Base-by-base conservation (phyloP, 495 filamentous ascomycete genomes). In the Hypoxylon subgilvum region DNA sequence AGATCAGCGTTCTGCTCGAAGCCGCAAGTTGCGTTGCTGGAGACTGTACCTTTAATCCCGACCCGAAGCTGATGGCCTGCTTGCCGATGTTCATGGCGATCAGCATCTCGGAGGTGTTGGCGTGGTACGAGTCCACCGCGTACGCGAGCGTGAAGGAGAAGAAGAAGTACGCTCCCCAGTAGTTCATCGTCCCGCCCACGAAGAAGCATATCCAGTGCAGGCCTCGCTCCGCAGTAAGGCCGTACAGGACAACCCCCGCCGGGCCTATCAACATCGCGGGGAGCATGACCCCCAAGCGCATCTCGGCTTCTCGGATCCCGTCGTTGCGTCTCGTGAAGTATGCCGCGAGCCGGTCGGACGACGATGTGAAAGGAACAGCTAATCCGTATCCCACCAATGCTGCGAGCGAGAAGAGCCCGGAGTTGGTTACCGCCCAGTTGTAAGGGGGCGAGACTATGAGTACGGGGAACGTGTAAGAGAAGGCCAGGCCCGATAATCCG, bases 21-120 rank as follows among this genome's bases (percentile, higher is more conserved):
- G n/a, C n/a, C n/a, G n/a, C n/a, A n/a, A n/a, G n/a, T n/a, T n/a
- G n/a, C n/a, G n/a, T n/a, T n/a, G n/a, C n/a, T n/a, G n/a, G n/a
- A n/a, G n/a, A n/a, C n/a, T n/a, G n/a, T 36, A 87, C 57, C 52
- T 82, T 79, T 14, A 82, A 63, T 3, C 84, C 82, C 73, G 86
- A 82, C 2, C 82, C 84, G 57, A 87, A 86, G 43, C 73, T 78
- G 39, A 87, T 83, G 3, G 80, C 78, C 66, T 86, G 82, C 53
- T 87, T 87, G n/a, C 84, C 84, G 18, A 87, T 61, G 55, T 86
- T 86, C 82, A 87, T 86, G 2, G 82, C 82, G 58, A 87, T 87
- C 22, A 87, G 70, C 84, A 87, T 86, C 63, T 87, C 83, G 0
- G 72, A 76, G 7, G 78, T 78, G 45, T 84, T 84, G 1, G 78